A percentile compares a stretch with the other conserved stretches of the same genome.
Conservation (phyloP, 139 green algal species). For the Volvox reticuliferus region DNA sequence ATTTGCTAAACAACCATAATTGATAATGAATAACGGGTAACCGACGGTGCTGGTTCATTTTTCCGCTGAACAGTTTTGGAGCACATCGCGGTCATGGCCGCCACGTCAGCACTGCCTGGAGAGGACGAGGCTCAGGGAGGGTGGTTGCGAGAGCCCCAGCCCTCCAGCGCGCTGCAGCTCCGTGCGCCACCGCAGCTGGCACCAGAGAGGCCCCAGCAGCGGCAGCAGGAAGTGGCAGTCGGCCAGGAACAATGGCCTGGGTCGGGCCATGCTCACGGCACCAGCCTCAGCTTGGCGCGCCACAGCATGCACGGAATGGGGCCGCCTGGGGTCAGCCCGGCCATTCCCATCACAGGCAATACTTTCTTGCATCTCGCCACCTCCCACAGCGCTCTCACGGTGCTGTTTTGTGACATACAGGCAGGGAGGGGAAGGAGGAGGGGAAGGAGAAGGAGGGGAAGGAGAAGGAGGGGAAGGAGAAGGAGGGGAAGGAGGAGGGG, state of each 20-base stretch:
- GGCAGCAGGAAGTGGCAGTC: neutral
- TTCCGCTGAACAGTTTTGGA: neutral
- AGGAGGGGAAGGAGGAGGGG: too few relatives aligned
- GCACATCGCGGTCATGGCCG: constrained; percentile 27
- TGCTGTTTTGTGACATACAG: constrained; percentile 52
- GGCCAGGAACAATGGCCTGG: too few relatives aligned
- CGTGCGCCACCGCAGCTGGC: neutral
- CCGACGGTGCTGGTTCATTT: too few relatives aligned
- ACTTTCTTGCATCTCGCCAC: constrained; percentile 45
- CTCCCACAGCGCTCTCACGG: constrained; percentile 24
- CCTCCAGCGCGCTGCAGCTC: too few relatives aligned
- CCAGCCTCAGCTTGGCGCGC: neutral
- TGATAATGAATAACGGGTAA: too few relatives aligned
- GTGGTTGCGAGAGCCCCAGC: too few relatives aligned
- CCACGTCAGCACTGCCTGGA: neutral
- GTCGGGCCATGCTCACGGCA: too few relatives aligned
- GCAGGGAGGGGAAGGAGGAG: neutral
- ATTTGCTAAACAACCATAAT: too few relatives aligned
- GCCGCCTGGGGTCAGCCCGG: neutral
- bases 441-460: too few relatives aligned
- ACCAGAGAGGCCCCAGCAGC: neutral
- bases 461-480: too few relatives aligned
- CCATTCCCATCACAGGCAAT: constrained; percentile 32
- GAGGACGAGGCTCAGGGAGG: neutral
- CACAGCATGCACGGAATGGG: neutral